phyloP scores from a whole-genome alignment of 1,284 basidiomycete species.

The Gastroboletus turbinatus region DNA sequence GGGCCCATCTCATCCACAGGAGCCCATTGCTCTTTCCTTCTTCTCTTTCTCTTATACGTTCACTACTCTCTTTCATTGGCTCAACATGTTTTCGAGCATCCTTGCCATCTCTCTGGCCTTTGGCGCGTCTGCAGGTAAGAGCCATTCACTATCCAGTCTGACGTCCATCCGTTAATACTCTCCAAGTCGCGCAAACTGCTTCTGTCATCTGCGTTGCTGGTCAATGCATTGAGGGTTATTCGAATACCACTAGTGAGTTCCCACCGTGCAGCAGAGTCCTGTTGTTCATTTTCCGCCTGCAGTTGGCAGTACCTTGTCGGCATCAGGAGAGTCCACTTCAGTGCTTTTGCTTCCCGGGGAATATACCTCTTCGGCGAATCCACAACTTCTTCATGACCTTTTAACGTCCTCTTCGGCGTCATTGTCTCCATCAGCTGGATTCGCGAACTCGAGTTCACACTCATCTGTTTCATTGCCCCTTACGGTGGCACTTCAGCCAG shows the following conservation, averaged over 20 bases:
- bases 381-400: conserved; percentile 63
- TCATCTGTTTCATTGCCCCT: conserved; percentile 58
- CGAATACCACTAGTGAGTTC: conserved; percentile 65
- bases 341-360: conserved; percentile 71
- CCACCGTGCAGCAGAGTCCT: neutral
- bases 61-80: conserved; percentile 31
- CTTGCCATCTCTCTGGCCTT: conserved; percentile 45
- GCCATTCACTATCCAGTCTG: neutral
- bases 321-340: conserved; percentile 48
- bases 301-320: conserved; percentile 68
- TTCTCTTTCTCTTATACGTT: conserved; percentile 25
- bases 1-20: conserved; percentile 8
- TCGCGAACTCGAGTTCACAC: conserved; percentile 45
- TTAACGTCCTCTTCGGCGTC: conserved; percentile 63
- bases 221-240: conserved; percentile 74
- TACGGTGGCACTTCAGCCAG: conserved; percentile 61
- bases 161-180: conserved; percentile 1
- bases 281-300: conserved; percentile 18
- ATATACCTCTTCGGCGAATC: conserved; percentile 68
- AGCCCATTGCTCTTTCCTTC: conserved; percentile 25
- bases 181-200: conserved; percentile 54
- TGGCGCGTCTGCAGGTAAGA: conserved; percentile 49
- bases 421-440: conserved; percentile 59
- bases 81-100: conserved; percentile 47
- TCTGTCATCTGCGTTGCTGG: conserved; percentile 77